Evolutionary conservation across 495 filamentous ascomycete genomes (phyloP).

Genomic region (Xylaria telfairii): DNA sequence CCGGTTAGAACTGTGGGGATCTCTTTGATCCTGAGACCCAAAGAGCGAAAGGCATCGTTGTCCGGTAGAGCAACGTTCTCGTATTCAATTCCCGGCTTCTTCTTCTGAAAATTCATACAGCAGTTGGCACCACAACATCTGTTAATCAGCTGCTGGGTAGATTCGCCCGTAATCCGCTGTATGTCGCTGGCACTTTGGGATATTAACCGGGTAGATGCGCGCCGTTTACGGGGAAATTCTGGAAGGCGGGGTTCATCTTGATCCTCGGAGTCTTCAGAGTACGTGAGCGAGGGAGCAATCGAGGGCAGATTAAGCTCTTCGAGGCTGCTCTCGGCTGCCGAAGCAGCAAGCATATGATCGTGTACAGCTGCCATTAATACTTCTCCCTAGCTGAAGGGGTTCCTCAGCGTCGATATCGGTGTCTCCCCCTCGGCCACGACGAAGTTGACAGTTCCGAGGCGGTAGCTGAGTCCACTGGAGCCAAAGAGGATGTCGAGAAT

Average conservation of each 20-base stretch:
- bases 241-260: slow-evolving; percentile 42
- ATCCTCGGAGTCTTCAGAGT: slow-evolving; percentile 55
- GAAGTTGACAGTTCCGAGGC: not conserved
- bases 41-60: slow-evolving; percentile 81
- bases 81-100: slow-evolving; percentile 58
- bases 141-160: slow-evolving; percentile 64
- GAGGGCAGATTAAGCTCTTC: slow-evolving; percentile 45
- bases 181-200: slow-evolving; percentile 78
- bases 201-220: slow-evolving; percentile 82
- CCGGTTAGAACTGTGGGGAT: slow-evolving; percentile 75
- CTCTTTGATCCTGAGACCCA: slow-evolving; percentile 76
- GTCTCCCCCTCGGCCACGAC: not conserved
- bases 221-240: slow-evolving; percentile 57
- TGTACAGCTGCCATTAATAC: slow-evolving; percentile 29
- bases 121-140: slow-evolving; percentile 95
- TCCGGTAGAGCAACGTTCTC: slow-evolving; percentile 71
- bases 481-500: not conserved
- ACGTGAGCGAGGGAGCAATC: slow-evolving; percentile 56
- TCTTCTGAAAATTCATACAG: slow-evolving; percentile 71
- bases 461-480: not conserved
- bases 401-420: not conserved
- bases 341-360: slow-evolving; percentile 29
- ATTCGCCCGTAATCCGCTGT: slow-evolving; percentile 68
- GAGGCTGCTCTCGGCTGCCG: slow-evolving; percentile 41
- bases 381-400: not conserved